These are phyloP conservation scores for Hippophae tibetana DNA, from an alignment of 306 rosid species.

Conservation along the genomic window DNA sequence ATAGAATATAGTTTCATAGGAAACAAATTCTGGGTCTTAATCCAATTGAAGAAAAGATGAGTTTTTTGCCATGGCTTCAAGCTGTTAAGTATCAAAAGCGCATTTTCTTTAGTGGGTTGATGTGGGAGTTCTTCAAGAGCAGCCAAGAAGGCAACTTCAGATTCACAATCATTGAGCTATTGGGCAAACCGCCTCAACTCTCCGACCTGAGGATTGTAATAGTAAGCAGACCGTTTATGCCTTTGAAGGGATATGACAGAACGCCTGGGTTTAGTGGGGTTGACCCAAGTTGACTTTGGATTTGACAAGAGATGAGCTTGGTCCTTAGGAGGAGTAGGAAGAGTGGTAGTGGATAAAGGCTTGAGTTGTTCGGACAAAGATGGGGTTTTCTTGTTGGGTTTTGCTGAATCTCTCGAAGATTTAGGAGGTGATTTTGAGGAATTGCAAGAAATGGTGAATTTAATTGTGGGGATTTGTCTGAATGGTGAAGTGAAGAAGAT, in stretches of 20 bases:
- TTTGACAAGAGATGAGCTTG: constrained; percentile 41
- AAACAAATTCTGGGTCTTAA: constrained; percentile 49
- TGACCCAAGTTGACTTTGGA: constrained; percentile 82
- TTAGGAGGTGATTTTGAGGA: constrained; percentile 36
- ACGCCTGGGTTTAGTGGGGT: constrained; percentile 72
- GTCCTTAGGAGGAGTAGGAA: constrained; percentile 28
- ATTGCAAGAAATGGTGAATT: constrained; percentile 26
- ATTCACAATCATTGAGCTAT: constrained; percentile 43
- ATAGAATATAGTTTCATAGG: constrained; percentile 85
- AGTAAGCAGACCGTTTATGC: constrained; percentile 49
- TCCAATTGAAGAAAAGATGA: constrained; percentile 58
- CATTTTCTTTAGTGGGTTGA: constrained; percentile 53
- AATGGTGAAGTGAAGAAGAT: constrained; percentile 34
- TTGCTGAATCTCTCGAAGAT: constrained; percentile 25
- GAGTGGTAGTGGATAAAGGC: constrained; percentile 45
- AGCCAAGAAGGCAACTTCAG: constrained; percentile 44
- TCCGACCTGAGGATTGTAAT: constrained; percentile 48
- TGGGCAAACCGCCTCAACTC: constrained; percentile 53
- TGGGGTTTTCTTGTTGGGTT: constrained; percentile 28
- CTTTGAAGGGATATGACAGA: constrained; percentile 53
- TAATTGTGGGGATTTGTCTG: constrained; percentile 13
- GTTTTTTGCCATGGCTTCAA: constrained; percentile 88
- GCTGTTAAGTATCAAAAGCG: constrained; percentile 66
- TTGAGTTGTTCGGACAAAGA: constrained; percentile 79
- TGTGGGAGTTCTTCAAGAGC: constrained; percentile 53